phyloP scores from a whole-genome alignment of 192 early-diverging fungal species.

The Piromyces finnis region DNA sequence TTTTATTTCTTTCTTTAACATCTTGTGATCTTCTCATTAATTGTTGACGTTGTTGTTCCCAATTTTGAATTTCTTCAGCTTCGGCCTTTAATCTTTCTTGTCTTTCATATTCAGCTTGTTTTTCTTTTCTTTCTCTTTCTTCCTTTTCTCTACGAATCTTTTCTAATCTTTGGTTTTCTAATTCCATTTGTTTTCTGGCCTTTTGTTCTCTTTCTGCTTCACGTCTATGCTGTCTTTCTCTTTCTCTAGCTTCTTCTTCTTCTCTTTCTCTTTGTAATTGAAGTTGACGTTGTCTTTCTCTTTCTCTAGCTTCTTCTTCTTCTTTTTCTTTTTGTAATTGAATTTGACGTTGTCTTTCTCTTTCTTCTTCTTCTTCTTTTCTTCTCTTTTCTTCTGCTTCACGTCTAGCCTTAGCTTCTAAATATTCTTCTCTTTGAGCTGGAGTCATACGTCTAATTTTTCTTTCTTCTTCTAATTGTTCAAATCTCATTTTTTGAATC shows the following conservation, averaged over 20 bases:
- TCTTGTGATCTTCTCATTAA: not conserved
- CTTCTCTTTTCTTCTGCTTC: not conserved
- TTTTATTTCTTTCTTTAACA: not conserved
- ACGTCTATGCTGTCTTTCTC: not conserved
- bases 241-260: not conserved
- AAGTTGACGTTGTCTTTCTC: not conserved
- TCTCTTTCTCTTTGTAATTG: not conserved
- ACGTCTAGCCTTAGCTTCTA: not conserved
- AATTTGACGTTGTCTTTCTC: not conserved
- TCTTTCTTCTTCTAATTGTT: not conserved
- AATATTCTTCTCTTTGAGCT: not conserved
- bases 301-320: not conserved
- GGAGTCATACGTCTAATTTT: not conserved
- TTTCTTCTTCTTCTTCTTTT: not conserved
- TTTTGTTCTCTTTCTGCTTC: not conserved
- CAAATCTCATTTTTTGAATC: not conserved
- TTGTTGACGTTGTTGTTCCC: not conserved
- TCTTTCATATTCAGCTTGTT: not conserved
- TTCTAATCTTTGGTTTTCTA: not conserved
- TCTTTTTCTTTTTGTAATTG: not conserved
- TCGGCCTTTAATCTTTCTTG: not conserved
- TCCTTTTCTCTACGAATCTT: not conserved
- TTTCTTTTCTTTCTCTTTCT: not conserved
- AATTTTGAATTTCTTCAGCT: not conserved
- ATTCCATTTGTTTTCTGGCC: not conserved